These are phyloP conservation scores for Pigoraptor vietnamica DNA, from an alignment of 78 protist species.

Conservation along the genomic window DNA sequence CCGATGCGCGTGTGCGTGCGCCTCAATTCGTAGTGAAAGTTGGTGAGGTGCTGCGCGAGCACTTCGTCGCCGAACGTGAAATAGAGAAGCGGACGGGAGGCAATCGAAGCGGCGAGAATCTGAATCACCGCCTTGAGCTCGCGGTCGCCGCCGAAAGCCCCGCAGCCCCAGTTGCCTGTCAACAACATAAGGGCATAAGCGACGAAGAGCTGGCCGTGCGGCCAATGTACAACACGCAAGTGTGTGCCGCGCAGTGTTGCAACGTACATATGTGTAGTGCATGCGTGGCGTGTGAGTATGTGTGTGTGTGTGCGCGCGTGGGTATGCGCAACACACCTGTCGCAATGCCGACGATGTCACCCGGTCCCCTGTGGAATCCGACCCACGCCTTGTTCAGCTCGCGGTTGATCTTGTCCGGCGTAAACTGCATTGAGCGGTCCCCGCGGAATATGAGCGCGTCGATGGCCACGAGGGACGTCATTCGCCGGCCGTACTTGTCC, in stretches of 20 bases:
- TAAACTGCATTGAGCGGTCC: neutral
- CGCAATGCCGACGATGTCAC: neutral
- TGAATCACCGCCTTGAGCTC: conserved; percentile 43
- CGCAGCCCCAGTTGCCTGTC: conserved; percentile 61
- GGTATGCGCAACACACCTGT: neutral
- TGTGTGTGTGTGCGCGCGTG: neutral
- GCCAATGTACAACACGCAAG: no score
- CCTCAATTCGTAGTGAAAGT: neutral
- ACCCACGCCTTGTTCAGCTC: conserved; percentile 15
- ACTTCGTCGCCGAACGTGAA: neutral
- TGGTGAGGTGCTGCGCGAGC: neutral
- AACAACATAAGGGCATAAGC: neutral
- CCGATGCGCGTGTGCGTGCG: no score
- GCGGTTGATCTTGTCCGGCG: neutral
- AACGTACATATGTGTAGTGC: neutral
- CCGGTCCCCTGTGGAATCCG: neutral
- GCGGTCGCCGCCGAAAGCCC: conserved; percentile 43
- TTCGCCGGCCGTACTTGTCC: neutral
- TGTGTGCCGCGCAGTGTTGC: no score
- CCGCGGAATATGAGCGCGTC: neutral
- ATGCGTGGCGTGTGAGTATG: neutral
- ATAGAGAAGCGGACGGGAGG: neutral
- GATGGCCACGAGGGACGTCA: neutral
- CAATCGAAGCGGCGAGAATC: conserved; percentile 26
- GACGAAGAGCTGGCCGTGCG: neutral